A percentile compares a stretch with the other conserved stretches of the same genome.
phyloP scores from a whole-genome alignment of 2,329 filamentous ascomycete species.

The Pseudocercospora cruenta region DNA sequence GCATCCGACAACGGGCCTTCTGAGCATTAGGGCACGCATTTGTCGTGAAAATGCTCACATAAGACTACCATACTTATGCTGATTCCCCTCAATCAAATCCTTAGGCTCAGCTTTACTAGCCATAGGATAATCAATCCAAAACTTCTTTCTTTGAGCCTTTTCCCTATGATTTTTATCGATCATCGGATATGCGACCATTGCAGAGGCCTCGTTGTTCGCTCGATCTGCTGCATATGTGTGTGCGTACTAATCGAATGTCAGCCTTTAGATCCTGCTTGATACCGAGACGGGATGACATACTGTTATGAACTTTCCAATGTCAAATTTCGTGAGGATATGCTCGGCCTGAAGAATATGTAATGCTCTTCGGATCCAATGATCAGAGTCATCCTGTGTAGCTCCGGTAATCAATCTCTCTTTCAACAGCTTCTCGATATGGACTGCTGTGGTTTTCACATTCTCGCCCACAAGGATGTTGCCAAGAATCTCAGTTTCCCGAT shows the following conservation, averaged over 20 bases:
- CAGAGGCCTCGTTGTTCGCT: conserved; percentile 12
- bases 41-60: conserved; percentile 13
- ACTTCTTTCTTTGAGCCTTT: conserved; percentile 17
- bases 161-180: conserved; percentile 21
- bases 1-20: too few relatives aligned
- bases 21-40: too few relatives aligned
- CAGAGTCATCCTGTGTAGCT: conserved; percentile 12
- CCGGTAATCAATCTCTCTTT: conserved; percentile 13
- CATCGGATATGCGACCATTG: conserved; percentile 21
- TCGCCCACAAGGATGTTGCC: conserved; percentile 25
- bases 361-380: conserved; percentile 23
- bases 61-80: conserved; percentile 14
- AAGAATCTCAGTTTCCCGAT: conserved; percentile 12
- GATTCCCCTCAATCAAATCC: conserved; percentile 12
- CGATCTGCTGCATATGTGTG: conserved; percentile 21
- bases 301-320: conserved; percentile 26
- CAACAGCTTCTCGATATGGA: conserved; percentile 15
- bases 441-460: conserved; percentile 17
- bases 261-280: background rate
- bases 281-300: background rate
- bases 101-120: conserved; percentile 7
- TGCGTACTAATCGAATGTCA: background rate
- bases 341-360: conserved; percentile 20
- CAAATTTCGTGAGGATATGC: conserved; percentile 16
- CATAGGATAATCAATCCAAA: conserved; percentile 23